phyloP scores from a whole-genome alignment of 2,329 filamentous ascomycete genomes.

The Bipolaris gigantea region DNA sequence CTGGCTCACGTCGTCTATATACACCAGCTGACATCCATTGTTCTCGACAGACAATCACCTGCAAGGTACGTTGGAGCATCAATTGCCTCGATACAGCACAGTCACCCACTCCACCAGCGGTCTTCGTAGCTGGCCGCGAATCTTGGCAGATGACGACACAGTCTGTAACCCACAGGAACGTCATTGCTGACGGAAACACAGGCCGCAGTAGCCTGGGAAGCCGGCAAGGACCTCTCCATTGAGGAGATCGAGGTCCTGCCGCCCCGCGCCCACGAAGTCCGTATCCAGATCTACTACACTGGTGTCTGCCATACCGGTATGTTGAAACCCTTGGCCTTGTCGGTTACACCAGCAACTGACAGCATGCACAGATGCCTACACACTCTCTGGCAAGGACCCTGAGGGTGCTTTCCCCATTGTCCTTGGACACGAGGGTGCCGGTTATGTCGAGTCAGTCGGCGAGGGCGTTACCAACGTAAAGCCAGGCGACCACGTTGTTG shows the following conservation, averaged over 20 bases:
- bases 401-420: conserved; percentile 63
- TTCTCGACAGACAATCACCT: conserved; percentile 75
- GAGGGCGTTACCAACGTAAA: conserved; percentile 95
- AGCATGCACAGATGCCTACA: conserved; percentile 61
- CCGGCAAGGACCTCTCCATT: conserved; percentile 82
- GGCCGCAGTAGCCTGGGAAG: conserved; percentile 97
- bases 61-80: conserved; percentile 76
- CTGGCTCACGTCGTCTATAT: not conserved
- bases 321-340: conserved; percentile 6
- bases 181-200: conserved; percentile 38
- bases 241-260: conserved; percentile 92
- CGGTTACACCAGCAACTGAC: not conserved
- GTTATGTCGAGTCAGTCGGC: conserved; percentile 62
- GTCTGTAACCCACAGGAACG: not conserved
- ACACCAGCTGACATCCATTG: conserved; percentile 13
- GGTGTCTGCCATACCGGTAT: conserved; percentile 97
- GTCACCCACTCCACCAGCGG: not conserved
- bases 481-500: conserved; percentile 79
- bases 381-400: conserved; percentile 78
- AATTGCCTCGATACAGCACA: conserved; percentile 9
- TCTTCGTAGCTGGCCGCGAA: conserved; percentile 3
- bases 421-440: conserved; percentile 48
- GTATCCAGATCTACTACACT: conserved; percentile 95
- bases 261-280: conserved; percentile 89
- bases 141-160: conserved; percentile 14